Conservation (phyloP, 108 stramenopile genomes). For the Nannochloropsis gaditana region DNA sequence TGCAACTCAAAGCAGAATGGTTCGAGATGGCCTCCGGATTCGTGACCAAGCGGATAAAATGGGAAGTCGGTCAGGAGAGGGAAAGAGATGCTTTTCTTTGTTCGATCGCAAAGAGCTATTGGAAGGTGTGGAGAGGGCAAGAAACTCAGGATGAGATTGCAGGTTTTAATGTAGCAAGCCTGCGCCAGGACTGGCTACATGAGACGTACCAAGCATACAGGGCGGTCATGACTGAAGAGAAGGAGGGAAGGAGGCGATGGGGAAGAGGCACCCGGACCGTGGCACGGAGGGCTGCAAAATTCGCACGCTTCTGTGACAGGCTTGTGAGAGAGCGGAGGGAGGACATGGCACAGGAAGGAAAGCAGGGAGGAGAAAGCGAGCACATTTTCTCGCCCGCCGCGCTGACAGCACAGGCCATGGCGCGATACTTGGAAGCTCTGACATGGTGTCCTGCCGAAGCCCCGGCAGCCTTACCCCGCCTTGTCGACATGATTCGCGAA, state of each 20-base stretch:
- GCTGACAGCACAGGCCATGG: conserved; percentile 33
- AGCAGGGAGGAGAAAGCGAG: background rate
- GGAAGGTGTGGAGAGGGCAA: background rate
- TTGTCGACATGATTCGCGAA: conserved; percentile 27
- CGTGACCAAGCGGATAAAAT: background rate
- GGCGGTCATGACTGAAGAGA: background rate
- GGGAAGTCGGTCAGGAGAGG: background rate
- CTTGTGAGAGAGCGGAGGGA: background rate
- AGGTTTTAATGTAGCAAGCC: background rate
- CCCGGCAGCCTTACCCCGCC: background rate
- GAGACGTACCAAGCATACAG: background rate
- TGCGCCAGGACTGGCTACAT: background rate
- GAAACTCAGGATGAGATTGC: background rate
- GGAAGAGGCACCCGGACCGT: background rate
- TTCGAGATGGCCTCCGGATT: background rate
- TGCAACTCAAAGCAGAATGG: background rate
- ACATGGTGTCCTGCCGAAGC: conserved; percentile 17
- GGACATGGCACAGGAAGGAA: background rate
- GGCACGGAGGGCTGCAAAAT: background rate
- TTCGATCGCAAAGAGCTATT: background rate
- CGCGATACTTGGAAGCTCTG: conserved; percentile 35
- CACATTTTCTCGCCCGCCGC: background rate
- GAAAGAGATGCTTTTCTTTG: background rate
- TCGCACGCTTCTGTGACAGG: background rate
- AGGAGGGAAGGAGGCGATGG: background rate